Percentiles rank a stretch among this genome's conserved stretches.
These are phyloP conservation scores for Oryza glaberrima DNA, from an alignment of 176 grass and related monocot genomes.

Conservation along the genomic window DNA sequence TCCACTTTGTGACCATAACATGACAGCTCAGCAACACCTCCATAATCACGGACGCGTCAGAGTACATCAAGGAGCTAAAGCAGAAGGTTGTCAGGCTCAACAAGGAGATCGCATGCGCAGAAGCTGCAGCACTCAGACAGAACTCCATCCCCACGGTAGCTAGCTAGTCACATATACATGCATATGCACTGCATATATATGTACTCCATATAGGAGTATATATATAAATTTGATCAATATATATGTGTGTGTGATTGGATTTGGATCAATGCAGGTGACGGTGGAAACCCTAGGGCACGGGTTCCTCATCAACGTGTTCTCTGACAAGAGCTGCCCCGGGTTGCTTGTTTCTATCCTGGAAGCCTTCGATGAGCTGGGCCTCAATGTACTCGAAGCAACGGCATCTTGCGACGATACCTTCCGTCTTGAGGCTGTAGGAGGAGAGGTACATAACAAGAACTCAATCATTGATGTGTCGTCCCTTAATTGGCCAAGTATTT, in stretches of 20 bases:
- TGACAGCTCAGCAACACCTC: constrained; percentile 67
- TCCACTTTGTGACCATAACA: background rate
- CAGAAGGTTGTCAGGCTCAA: constrained; percentile 84
- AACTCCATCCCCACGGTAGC: constrained; percentile 49
- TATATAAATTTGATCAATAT: background rate
- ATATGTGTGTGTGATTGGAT: background rate
- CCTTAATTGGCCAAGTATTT: background rate
- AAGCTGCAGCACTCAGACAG: constrained; percentile 32
- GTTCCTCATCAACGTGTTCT: constrained; percentile 86
- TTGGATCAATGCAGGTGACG: constrained; percentile 58
- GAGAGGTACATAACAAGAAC: constrained; percentile 53
- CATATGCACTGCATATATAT: background rate
- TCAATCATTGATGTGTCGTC: constrained; percentile 14
- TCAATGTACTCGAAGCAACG: constrained; percentile 77
- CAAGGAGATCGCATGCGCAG: constrained; percentile 67
- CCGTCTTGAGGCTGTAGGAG: constrained; percentile 73
- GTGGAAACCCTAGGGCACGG: constrained; percentile 88
- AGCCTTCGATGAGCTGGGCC: constrained; percentile 84
- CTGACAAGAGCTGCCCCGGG: constrained; percentile 69
- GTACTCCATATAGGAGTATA: background rate
- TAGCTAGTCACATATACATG: background rate
- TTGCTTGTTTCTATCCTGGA: constrained; percentile 77
- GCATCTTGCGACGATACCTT: constrained; percentile 79
- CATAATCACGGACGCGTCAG: constrained; percentile 85
- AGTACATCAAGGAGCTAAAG: constrained; percentile 89